Evolutionary conservation across 768 basidiomycete genomes (phyloP), one percentile per base, ranked within the genome.

Genomic region (Lactarius vividus): DNA sequence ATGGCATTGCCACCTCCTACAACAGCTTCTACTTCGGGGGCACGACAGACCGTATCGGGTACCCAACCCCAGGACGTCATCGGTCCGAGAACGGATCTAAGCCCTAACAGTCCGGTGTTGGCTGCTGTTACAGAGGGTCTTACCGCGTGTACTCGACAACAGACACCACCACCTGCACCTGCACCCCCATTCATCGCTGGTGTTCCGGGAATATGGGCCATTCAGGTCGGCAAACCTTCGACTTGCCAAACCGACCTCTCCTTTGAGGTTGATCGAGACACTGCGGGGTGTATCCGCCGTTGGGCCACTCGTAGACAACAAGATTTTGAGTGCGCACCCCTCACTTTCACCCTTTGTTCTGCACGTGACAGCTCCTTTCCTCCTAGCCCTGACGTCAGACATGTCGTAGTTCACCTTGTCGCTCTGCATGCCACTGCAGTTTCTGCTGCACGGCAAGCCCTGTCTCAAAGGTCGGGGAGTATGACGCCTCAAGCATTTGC

Each of bases 181-280:
- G 46, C 61, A 15, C 33, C 57, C 28, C n/a, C 56, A 7, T 26
- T 28, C 37, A 15, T 49, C 6, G 28, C 61, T 29, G 55, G 46
- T 5, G 57, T 63, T 15, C 69, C 67, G 8, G 69, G 63, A 18
- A 55, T 70, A 26, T 70, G 66, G 69, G 58, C 58, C 15, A 63
- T 64, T 31, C 59, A 63, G 35, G 54, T 68, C 16, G 69, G 69
- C 10, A 63, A 64, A 26, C 66, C 58, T 52, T 68, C 59, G 26
- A 40, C 20, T 29, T 52, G 59, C 35, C 53, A 68, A 28, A 44
- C 33, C 6, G 59, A 64, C 4, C n/a, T 62, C 3, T 20, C 52
- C 16, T 70, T 70, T 35, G 61, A 29, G 29, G 61, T 70, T 8
- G 67, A 70, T 42, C 57, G 59, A 39, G 56, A 61, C 44, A 70